A percentile compares a stretch with the other conserved stretches of the same genome.
Evolutionary conservation across 1,284 basidiomycete species (phyloP).

Genomic region (Heterobasidion irregulare): DNA sequence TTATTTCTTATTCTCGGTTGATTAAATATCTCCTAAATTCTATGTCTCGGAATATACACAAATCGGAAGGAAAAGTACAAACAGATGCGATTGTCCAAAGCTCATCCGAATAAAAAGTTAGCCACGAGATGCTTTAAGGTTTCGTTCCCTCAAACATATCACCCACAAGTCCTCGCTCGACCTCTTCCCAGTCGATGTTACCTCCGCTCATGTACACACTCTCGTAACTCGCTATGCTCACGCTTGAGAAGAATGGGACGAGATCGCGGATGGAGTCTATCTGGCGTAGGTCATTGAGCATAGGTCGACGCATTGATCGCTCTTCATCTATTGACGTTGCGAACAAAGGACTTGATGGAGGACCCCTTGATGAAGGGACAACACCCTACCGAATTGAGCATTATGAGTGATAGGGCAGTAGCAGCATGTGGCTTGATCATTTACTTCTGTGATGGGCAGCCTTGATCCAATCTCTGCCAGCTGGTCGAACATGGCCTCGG

Average conservation of each 20-base stretch:
- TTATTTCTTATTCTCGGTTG: too few species aligned
- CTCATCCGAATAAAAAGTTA: background rate
- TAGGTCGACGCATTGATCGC: slow-evolving; percentile 58
- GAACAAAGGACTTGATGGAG: slow-evolving; percentile 1
- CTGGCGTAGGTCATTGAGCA: slow-evolving; percentile 57
- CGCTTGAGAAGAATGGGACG: slow-evolving; percentile 79
- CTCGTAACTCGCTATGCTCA: slow-evolving; percentile 86
- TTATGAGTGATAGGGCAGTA: too few species aligned
- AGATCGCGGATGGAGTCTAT: slow-evolving; percentile 80
- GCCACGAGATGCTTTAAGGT: slow-evolving; percentile 1
- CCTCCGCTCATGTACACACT: slow-evolving; percentile 76
- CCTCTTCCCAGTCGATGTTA: slow-evolving; percentile 79
- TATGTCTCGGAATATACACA: background rate
- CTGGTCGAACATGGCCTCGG: slow-evolving; percentile 87
- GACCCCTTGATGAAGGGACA: background rate
- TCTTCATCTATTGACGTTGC: slow-evolving; percentile 15
- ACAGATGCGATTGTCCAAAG: background rate
- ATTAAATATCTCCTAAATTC: too few species aligned
- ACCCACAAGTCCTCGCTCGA: slow-evolving; percentile 71
- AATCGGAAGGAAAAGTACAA: background rate
- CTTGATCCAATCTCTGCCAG: slow-evolving; percentile 76
- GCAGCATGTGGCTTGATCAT: background rate
- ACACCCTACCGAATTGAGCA: background rate
- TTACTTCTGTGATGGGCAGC: slow-evolving; percentile 38
- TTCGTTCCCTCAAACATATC: slow-evolving; percentile 83